Conservation (phyloP, 2,329 filamentous ascomycete genomes). For the Rosellinia necatrix region DNA sequence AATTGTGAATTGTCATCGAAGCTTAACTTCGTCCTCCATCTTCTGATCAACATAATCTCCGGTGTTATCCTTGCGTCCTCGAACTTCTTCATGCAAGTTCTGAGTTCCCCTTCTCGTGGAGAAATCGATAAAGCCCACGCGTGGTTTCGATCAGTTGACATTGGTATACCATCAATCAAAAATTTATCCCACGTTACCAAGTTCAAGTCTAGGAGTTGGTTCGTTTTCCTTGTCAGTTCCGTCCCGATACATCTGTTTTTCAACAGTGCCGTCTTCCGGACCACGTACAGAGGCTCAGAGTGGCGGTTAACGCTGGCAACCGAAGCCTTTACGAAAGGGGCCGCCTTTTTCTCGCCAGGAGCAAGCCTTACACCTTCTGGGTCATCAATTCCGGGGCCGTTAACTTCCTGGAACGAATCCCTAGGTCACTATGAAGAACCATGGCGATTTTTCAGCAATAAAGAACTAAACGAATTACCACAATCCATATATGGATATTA, state of each 20-base stretch:
- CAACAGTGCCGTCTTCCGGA: slow-evolving; percentile 37
- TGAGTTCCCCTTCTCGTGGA: slow-evolving; percentile 53
- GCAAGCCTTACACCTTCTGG: slow-evolving; percentile 8
- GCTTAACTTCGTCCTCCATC: background rate
- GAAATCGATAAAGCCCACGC: slow-evolving; percentile 55
- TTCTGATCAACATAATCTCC: background rate
- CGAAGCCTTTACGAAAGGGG: slow-evolving; percentile 9
- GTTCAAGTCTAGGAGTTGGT: slow-evolving; percentile 29
- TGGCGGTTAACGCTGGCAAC: slow-evolving; percentile 17
- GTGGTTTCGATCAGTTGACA: slow-evolving; percentile 21
- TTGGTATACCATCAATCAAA: slow-evolving; percentile 29
- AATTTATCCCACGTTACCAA: slow-evolving; percentile 40
- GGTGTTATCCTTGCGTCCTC: background rate
- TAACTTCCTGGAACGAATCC: too few relatives aligned
- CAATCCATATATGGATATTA: background rate
- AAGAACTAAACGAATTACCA: background rate
- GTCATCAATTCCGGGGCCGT: background rate
- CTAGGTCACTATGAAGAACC: too few relatives aligned
- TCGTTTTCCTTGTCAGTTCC: slow-evolving; percentile 31
- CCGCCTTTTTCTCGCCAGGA: slow-evolving; percentile 7
- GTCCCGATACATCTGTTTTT: slow-evolving; percentile 39
- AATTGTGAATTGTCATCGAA: background rate
- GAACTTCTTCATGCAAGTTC: slow-evolving; percentile 47
- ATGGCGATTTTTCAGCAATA: too few relatives aligned
- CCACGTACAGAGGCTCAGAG: slow-evolving; percentile 3